Conservation (phyloP, 345 rosid species). For the Eucalyptus grandis region DNA sequence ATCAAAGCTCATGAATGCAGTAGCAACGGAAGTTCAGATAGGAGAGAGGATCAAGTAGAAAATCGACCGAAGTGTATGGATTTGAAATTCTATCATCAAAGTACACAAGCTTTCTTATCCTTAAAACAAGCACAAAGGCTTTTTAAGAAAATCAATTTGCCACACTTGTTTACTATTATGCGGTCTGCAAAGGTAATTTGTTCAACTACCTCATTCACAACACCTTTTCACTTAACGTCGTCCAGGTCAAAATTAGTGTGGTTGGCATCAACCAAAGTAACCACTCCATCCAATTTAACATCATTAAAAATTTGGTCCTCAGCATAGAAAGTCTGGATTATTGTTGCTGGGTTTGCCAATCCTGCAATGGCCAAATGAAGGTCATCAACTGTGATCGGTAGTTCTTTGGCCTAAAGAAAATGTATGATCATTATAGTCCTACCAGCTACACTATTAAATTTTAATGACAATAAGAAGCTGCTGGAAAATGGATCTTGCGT, state of each 20-base stretch:
- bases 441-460: not conserved
- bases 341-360: conserved; percentile 93
- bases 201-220: conserved; percentile 91
- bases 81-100: not conserved
- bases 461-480: not conserved
- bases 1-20: not conserved
- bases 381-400: too few species aligned
- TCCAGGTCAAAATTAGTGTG: conserved; percentile 74
- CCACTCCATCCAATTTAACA: conserved; percentile 93
- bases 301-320: conserved; percentile 72
- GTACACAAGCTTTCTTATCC: not conserved
- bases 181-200: conserved; percentile 97
- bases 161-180: conserved; percentile 60
- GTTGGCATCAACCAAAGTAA: conserved; percentile 92
- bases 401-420: not conserved
- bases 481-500: not conserved
- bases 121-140: not conserved
- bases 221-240: conserved; percentile 80
- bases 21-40: not conserved
- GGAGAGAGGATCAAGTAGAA: not conserved
- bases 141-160: not conserved
- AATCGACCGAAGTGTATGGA: not conserved
- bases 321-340: conserved; percentile 93
- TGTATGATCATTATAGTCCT: not conserved
- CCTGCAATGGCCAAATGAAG: conserved; percentile 18